Evolutionary conservation across 768 basidiomycete genomes (phyloP), one percentile per base, ranked within the genome.

Genomic region (Candolleomyces aberdarensis): DNA sequence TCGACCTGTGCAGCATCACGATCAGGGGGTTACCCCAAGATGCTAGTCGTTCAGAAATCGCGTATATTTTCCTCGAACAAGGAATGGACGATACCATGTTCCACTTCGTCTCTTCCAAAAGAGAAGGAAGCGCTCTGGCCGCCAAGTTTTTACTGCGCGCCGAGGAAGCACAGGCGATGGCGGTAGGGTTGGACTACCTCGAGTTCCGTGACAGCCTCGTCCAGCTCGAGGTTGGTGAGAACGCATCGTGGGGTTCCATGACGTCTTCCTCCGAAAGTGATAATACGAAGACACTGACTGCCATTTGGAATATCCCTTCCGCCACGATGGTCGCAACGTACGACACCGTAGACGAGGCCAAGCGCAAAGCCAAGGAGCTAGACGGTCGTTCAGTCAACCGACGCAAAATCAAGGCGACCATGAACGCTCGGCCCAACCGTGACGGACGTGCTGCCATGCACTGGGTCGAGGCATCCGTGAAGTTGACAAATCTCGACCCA

Each of bases 241-340:
- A 49, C 77, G 75, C 57, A 70, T 44, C 73, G 71, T 60, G 62
- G 74, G 13, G 75, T 74, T 51, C 76, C 13, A 83, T 84, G 83
- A 77, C 70, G 11, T 63, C 72, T 2, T 63, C 36, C 22, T 26
- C 14, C 19, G 7, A 51, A 20, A 26, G 61, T 3, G 71, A 70
- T 3, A 73, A 74, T 31, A 49, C 68, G 6, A 73, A 83, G 13
- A 72, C 76, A 41, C 66, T 87, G 52, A 78, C 76, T 0, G 75
- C 87, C 51, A 79, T 77, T 13, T 89, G 86, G 83, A 74, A 70
- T 5, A 70, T 72, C 0, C 85, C 85, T 2, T 81, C 80, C 17
- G 67, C 66, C 5, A 70, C 76, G 2, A 78, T 80, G 61, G 63
- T 82, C 17, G 84, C 75, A 1, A 76, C 73, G 4, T 88, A 82